phyloP scores from a whole-genome alignment of 169 alveolate genomes.

The Plasmodium sp. region DNA sequence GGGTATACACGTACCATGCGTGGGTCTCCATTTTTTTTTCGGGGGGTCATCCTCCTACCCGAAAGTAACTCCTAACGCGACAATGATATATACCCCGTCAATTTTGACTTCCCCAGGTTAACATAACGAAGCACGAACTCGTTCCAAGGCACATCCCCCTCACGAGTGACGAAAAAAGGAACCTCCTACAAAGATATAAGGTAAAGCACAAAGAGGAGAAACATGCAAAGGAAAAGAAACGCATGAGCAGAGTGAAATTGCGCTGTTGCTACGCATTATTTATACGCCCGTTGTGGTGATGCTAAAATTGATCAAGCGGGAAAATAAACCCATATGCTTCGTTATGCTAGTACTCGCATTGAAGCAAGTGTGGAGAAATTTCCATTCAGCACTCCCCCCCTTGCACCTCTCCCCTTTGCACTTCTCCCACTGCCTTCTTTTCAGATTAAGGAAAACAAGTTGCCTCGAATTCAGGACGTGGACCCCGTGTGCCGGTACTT shows the following conservation, averaged over 20 bases:
- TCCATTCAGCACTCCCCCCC: background rate
- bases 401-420: background rate
- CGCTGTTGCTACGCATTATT: background rate
- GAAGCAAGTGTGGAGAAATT: background rate
- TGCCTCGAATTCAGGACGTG: conserved; percentile 96
- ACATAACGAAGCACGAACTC: conserved; percentile 97
- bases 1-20: background rate
- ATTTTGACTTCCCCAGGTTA: conserved; percentile 83
- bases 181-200: conserved; percentile 93
- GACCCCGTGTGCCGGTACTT: conserved; percentile 98
- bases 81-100: background rate
- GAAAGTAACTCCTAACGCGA: background rate
- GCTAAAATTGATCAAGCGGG: background rate
- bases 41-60: background rate
- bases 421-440: background rate
- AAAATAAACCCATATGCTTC: background rate
- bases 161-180: conserved; percentile 93
- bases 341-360: background rate
- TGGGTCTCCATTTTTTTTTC: background rate
- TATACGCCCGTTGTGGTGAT: background rate
- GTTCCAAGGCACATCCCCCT: conserved; percentile 98
- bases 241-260: background rate
- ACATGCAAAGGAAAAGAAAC: background rate
- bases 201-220: conserved; percentile 61
- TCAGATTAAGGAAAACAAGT: conserved; percentile 93